A percentile compares a stretch with the other conserved stretches of the same genome.
Evolutionary conservation across 345 rosid genomes (phyloP).

Genomic region (Firmiana major): DNA sequence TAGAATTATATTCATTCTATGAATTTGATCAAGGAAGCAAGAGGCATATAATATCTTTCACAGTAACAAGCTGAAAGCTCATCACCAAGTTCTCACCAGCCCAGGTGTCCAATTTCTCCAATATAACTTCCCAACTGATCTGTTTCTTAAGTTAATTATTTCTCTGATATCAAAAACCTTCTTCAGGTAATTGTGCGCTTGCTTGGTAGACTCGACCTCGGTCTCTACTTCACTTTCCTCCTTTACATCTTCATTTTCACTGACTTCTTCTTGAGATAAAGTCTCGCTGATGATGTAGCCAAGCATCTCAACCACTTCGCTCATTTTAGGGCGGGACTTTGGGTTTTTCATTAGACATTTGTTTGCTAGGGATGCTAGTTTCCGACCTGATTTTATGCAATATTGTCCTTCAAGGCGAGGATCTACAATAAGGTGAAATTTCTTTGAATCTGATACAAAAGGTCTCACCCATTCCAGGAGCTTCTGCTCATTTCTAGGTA

Average conservation of each 20-base stretch:
- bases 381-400: constrained; percentile 77
- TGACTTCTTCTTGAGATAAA: constrained; percentile 29
- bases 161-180: constrained; percentile 70
- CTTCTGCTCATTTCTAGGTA: constrained; percentile 85
- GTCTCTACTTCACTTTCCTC: constrained; percentile 39
- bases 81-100: constrained; percentile 65
- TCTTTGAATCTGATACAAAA: constrained; percentile 74
- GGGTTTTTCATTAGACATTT: constrained; percentile 81
- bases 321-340: constrained; percentile 90
- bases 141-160: constrained; percentile 64
- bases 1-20: constrained; percentile 4
- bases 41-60: background rate
- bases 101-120: constrained; percentile 97
- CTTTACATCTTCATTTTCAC: constrained; percentile 41
- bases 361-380: constrained; percentile 73
- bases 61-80: background rate
- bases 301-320: constrained; percentile 67
- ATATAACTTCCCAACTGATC: constrained; percentile 75
- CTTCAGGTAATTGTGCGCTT: constrained; percentile 45
- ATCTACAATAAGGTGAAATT: constrained; percentile 72
- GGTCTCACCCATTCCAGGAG: constrained; percentile 95
- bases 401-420: constrained; percentile 70
- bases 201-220: constrained; percentile 45
- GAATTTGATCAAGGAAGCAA: background rate
- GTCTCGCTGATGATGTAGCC: constrained; percentile 56